Evolutionary conservation across 139 green algal species (phyloP).

Genomic region (Coelastrella sp.): DNA sequence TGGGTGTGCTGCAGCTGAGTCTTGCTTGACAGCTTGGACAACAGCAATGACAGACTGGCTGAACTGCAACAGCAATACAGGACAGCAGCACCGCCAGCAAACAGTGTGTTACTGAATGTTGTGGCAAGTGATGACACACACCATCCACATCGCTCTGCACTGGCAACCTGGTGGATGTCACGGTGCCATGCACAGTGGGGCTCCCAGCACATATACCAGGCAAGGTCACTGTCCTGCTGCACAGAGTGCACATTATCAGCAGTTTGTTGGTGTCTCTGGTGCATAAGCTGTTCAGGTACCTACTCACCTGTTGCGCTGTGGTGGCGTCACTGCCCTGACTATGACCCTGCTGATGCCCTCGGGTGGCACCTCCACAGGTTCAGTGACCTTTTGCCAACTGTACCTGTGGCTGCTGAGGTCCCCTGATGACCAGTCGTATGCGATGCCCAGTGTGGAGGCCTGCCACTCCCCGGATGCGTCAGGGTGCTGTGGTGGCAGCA

Average conservation of each 20-base stretch:
- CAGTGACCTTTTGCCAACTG: constrained; percentile 37
- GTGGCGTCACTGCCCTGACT: not conserved
- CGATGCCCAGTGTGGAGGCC: constrained; percentile 22
- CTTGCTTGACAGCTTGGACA: not conserved
- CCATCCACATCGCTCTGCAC: not conserved
- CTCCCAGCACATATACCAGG: not conserved
- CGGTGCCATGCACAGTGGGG: too few relatives aligned
- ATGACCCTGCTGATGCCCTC: constrained; percentile 7
- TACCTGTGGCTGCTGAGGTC: constrained; percentile 40
- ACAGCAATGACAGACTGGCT: not conserved
- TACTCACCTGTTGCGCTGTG: constrained; percentile 14
- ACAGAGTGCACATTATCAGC: not conserved
- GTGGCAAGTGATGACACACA: not conserved
- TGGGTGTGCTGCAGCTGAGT: constrained; percentile 23
- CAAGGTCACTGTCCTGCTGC: not conserved
- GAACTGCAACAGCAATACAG: not conserved
- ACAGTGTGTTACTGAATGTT: not conserved
- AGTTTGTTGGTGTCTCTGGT: not conserved
- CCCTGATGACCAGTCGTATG: constrained; percentile 27
- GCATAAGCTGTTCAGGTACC: not conserved
- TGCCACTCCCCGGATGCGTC: constrained; percentile 17
- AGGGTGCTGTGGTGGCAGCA: constrained; percentile 21
- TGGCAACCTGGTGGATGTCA: not conserved
- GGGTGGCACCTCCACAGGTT: not conserved
- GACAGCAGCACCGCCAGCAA: not conserved